Conservation (phyloP, 192 early-diverging fungal genomes). For the Linderina pennispora region DNA sequence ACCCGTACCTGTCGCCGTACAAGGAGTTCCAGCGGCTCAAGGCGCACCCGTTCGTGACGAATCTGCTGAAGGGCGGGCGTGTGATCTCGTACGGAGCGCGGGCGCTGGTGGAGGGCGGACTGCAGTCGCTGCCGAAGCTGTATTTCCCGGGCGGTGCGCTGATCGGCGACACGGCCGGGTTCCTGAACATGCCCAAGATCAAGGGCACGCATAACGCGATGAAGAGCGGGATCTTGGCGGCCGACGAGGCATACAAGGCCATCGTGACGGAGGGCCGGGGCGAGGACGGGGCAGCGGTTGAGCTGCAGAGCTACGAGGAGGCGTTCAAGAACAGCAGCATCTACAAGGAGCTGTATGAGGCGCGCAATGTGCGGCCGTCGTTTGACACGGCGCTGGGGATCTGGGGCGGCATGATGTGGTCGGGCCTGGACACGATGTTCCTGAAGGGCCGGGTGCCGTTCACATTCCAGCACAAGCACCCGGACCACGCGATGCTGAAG, state of each 20-base stretch:
- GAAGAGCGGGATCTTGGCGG: conserved; percentile 96
- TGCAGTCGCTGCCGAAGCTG: conserved; percentile 93
- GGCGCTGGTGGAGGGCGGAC: conserved; percentile 95
- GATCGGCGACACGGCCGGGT: conserved; percentile 93
- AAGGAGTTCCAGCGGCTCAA: conserved; percentile 97
- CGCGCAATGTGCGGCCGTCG: conserved; percentile 90
- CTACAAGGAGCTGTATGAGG: conserved; percentile 82
- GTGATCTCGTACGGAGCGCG: conserved; percentile 90
- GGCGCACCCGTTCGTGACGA: conserved; percentile 79
- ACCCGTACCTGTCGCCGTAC: conserved; percentile 94
- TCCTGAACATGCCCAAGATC: conserved; percentile 97
- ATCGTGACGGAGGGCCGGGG: conserved; percentile 38
- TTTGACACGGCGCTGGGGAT: conserved; percentile 86
- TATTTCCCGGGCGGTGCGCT: conserved; percentile 92
- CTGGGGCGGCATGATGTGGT: conserved; percentile 79
- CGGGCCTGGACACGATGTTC: conserved; percentile 83
- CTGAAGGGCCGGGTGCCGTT: conserved; percentile 89
- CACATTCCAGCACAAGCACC: conserved; percentile 83
- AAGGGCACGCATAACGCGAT: conserved; percentile 99
- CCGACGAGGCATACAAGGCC: conserved; percentile 79
- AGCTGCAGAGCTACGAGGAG: conserved; percentile 70
- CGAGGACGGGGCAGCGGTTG: conserved; percentile 54
- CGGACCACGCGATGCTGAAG: conserved; percentile 74
- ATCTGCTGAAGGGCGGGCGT: conserved; percentile 84
- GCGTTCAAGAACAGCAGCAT: conserved; percentile 84